These are phyloP conservation scores for Sanghuangporus baumii DNA, from an alignment of 1,284 basidiomycete genomes.

Conservation along the genomic window DNA sequence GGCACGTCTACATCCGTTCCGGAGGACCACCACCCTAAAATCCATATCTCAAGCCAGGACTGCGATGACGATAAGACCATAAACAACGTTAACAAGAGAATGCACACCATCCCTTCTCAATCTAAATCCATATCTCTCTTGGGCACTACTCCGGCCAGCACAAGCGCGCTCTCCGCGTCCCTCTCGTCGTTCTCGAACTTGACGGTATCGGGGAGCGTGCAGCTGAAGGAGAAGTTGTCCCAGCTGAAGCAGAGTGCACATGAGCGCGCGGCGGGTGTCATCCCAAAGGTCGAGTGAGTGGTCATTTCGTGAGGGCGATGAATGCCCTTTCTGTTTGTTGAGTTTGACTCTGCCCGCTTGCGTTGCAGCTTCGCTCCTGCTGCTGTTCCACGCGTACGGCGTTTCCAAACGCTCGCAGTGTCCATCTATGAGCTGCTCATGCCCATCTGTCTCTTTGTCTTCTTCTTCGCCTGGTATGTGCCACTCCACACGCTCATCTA, in stretches of 20 bases:
- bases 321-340: background rate
- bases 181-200: constrained; percentile 16
- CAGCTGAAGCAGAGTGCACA: constrained; percentile 13
- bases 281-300: constrained; percentile 14
- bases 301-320: background rate
- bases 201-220: background rate
- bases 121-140: too few species aligned
- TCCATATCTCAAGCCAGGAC: background rate
- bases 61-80: background rate
- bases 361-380: constrained; percentile 60
- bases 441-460: constrained; percentile 62
- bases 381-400: constrained; percentile 69
- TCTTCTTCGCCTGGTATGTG: constrained; percentile 76
- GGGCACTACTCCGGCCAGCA: background rate
- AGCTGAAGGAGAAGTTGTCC: constrained; percentile 11
- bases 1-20: background rate
- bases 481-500: background rate
- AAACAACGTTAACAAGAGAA: background rate
- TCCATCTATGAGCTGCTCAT: constrained; percentile 83
- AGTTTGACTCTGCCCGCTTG: background rate
- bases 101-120: too few species aligned
- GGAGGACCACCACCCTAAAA: background rate
- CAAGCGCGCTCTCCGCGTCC: constrained; percentile 18
- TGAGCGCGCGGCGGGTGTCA: constrained; percentile 10
- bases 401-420: constrained; percentile 84